Percentiles rank a stretch among this genome's conserved stretches.
phyloP scores from a whole-genome alignment of 129 eudicot genomes.

The Ambrosia artemisiifolia region DNA sequence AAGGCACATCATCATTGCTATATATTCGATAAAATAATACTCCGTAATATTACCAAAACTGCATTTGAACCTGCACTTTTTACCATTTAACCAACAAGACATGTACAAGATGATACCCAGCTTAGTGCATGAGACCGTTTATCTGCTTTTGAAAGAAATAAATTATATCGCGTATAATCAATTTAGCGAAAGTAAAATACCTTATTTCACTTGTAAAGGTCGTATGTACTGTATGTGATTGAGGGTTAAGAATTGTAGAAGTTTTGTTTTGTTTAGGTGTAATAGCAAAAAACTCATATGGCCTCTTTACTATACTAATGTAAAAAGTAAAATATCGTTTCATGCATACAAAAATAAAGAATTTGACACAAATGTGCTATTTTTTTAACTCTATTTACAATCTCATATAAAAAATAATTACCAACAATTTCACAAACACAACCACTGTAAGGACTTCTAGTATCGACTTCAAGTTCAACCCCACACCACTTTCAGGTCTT shows the following conservation, averaged over 20 bases:
- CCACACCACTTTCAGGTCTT: slow-evolving; percentile 11
- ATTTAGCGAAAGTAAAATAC: too few species aligned
- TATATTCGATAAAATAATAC: not conserved
- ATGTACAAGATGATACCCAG: too few species aligned
- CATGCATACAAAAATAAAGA: slow-evolving; percentile 28
- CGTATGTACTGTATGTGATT: not conserved
- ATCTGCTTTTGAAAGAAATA: too few species aligned
- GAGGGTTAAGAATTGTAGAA: not conserved
- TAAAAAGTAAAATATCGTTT: not conserved
- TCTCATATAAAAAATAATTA: slow-evolving; percentile 29
- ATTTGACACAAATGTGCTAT: slow-evolving; percentile 23
- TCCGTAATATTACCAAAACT: too few species aligned
- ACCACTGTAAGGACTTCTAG: slow-evolving; percentile 1
- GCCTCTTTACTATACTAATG: slow-evolving; percentile 4
- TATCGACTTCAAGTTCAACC: slow-evolving; percentile 1
- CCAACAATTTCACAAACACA: slow-evolving; percentile 18
- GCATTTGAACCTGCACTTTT: not conserved
- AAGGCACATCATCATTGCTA: not conserved
- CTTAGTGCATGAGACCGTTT: too few species aligned
- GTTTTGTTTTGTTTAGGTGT: not conserved
- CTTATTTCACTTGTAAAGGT: too few species aligned
- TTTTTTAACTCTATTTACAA: slow-evolving; percentile 21
- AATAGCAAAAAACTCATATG: slow-evolving; percentile 1
- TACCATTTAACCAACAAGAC: too few species aligned
- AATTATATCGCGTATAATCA: too few species aligned